Evolutionary conservation across 2,329 filamentous ascomycete genomes (phyloP).

Genomic region (Sclerotinia nivalis): DNA sequence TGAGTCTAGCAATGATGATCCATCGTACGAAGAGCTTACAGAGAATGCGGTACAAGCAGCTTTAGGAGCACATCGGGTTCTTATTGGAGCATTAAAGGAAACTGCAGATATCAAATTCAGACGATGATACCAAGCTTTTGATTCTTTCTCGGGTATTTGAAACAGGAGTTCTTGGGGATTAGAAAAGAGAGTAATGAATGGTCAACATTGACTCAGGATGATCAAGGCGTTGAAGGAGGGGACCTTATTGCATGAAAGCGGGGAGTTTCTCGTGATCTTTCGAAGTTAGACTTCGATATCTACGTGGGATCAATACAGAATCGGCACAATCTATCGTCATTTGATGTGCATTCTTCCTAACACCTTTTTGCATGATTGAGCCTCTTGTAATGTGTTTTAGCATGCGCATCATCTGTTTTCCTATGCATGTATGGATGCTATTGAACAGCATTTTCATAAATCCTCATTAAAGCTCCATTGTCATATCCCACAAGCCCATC

Average conservation of each 20-base stretch:
- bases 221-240: constrained; percentile 12
- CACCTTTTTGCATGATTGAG: not conserved
- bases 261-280: constrained; percentile 19
- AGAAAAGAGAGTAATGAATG: constrained; percentile 8
- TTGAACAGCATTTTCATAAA: not conserved
- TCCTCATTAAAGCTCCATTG: not conserved
- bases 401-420: not conserved
- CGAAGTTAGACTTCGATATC: constrained; percentile 14
- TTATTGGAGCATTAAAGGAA: constrained; percentile 62
- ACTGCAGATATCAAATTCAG: constrained; percentile 46
- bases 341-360: not conserved
- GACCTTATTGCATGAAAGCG: constrained; percentile 2
- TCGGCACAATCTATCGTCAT: not conserved
- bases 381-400: not conserved
- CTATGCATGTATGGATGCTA: not conserved
- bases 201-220: constrained; percentile 9
- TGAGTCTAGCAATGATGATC: constrained; percentile 45
- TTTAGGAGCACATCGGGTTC: constrained; percentile 57
- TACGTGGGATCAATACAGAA: constrained; percentile 1
- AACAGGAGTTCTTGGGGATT: constrained; percentile 17
- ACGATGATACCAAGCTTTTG: constrained; percentile 25
- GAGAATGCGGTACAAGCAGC: constrained; percentile 66
- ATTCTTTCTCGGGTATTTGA: not conserved
- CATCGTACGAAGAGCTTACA: constrained; percentile 54
- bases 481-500: not conserved